phyloP scores from a whole-genome alignment of 805 yeast species.

The Lipomyces kockii region DNA sequence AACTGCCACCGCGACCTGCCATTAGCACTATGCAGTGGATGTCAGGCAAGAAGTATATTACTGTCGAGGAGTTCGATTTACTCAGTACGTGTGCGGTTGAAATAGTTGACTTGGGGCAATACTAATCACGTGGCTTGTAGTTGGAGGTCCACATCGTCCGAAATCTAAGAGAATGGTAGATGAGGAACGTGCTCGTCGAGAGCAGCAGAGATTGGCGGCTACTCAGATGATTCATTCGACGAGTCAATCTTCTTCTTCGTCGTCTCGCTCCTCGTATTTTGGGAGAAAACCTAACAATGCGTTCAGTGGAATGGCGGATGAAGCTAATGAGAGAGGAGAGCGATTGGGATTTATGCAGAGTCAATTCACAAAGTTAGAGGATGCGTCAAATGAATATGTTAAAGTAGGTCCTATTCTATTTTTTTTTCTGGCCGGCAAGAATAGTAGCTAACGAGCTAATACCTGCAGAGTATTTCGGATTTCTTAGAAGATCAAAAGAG shows the following conservation, averaged over 20 bases:
- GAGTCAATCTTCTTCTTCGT: constrained; percentile 6
- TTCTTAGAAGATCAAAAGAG: constrained; percentile 28
- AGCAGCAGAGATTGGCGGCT: constrained; percentile 37
- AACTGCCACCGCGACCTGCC: constrained; percentile 78
- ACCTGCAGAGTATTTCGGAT: constrained; percentile 20
- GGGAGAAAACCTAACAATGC: background rate
- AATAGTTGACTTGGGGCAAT: background rate
- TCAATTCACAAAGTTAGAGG: constrained; percentile 30
- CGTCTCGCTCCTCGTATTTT: constrained; percentile 13
- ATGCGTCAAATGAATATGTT: constrained; percentile 32
- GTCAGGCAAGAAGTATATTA: constrained; percentile 69
- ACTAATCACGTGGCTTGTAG: constrained; percentile 23
- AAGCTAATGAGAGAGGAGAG: constrained; percentile 32
- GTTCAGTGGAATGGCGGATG: constrained; percentile 14
- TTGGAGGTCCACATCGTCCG: constrained; percentile 78
- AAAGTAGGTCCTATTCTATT: constrained; percentile 11
- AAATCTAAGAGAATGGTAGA: constrained; percentile 52
- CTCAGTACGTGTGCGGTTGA: constrained; percentile 41
- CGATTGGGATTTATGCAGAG: constrained; percentile 32
- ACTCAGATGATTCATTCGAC: constrained; percentile 14
- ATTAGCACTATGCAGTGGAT: constrained; percentile 85
- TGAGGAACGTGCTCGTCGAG: constrained; percentile 39
- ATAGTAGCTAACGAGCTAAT: background rate
- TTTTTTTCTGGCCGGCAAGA: background rate
- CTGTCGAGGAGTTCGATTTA: constrained; percentile 63